Percentiles rank a stretch among this genome's conserved stretches.
Evolutionary conservation across 2,329 filamentous ascomycete species (phyloP).

Genomic region (Xenosphaeropsis pyriputrescens): DNA sequence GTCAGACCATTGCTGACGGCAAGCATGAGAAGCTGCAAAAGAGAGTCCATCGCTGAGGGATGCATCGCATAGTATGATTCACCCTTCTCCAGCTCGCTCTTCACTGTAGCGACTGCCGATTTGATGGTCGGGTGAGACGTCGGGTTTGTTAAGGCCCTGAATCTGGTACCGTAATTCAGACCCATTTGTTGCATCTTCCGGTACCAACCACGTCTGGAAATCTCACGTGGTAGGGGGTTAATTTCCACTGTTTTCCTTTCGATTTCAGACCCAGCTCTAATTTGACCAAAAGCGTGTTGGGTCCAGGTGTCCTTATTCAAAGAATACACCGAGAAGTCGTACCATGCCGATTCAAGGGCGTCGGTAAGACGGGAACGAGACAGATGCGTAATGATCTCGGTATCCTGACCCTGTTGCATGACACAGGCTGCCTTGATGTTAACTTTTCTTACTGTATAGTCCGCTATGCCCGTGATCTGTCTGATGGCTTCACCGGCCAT

Average conservation of each 20-base stretch:
- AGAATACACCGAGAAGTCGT: constrained; percentile 15
- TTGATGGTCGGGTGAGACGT: constrained; percentile 1
- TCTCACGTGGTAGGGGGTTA: not conserved
- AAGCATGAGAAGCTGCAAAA: constrained; percentile 5
- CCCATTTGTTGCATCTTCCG: constrained; percentile 9
- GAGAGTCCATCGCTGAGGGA: constrained; percentile 5
- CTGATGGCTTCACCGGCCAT: constrained; percentile 8
- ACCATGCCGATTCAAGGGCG: constrained; percentile 12
- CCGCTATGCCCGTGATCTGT: constrained; percentile 7
- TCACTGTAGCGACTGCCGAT: not conserved
- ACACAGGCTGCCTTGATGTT: constrained; percentile 10
- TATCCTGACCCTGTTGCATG: constrained; percentile 4
- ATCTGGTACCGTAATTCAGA: constrained; percentile 10
- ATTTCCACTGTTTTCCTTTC: not conserved
- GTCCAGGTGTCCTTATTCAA: constrained; percentile 13
- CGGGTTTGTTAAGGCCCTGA: constrained; percentile 8
- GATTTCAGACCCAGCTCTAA: constrained; percentile 2
- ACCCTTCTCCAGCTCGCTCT: not conserved
- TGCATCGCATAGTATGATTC: constrained; percentile 5
- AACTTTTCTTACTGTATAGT: constrained; percentile 2
- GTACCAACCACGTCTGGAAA: constrained; percentile 13
- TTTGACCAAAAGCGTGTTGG: constrained; percentile 14
- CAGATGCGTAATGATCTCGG: constrained; percentile 14
- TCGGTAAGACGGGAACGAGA: constrained; percentile 9
- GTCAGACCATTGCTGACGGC: constrained; percentile 4